Evolutionary conservation across 345 rosid species (phyloP).

Genomic region (Firmiana major): DNA sequence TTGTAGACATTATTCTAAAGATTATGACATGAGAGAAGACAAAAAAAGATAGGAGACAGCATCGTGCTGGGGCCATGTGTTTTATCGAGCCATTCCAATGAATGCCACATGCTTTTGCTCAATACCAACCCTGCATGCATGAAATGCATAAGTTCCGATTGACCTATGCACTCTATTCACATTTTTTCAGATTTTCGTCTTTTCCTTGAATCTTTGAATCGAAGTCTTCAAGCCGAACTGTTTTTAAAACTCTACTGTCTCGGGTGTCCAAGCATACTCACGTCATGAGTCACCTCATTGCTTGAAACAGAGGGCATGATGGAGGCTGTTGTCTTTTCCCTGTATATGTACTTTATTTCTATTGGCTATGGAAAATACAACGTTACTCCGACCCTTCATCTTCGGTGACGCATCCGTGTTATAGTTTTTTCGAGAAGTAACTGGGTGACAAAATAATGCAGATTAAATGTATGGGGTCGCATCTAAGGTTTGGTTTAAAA

Average conservation of each 20-base stretch:
- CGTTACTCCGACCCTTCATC: not conserved
- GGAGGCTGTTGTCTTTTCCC: not conserved
- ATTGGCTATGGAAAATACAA: not conserved
- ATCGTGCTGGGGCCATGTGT: constrained; percentile 9
- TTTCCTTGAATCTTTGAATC: not conserved
- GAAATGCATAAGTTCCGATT: not conserved
- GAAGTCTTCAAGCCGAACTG: not conserved
- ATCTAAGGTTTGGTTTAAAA: too few species aligned
- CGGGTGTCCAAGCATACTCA: not conserved
- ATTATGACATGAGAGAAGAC: constrained; percentile 6
- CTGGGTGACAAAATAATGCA: not conserved
- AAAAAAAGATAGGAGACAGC: constrained; percentile 10
- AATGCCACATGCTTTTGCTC: constrained; percentile 14
- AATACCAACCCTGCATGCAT: constrained; percentile 15
- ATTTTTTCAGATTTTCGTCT: constrained; percentile 8
- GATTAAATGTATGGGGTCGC: too few species aligned
- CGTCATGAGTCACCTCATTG: constrained; percentile 8
- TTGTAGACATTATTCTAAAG: not conserved
- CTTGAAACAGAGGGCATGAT: constrained; percentile 4
- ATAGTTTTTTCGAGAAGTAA: not conserved
- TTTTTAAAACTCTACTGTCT: constrained; percentile 4
- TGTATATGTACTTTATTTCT: not conserved
- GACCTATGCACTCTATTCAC: not conserved
- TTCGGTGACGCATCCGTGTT: not conserved
- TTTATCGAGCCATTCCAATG: not conserved